These are phyloP conservation scores for Anacardium occidentale DNA, from an alignment of 345 rosid genomes.

Conservation along the genomic window DNA sequence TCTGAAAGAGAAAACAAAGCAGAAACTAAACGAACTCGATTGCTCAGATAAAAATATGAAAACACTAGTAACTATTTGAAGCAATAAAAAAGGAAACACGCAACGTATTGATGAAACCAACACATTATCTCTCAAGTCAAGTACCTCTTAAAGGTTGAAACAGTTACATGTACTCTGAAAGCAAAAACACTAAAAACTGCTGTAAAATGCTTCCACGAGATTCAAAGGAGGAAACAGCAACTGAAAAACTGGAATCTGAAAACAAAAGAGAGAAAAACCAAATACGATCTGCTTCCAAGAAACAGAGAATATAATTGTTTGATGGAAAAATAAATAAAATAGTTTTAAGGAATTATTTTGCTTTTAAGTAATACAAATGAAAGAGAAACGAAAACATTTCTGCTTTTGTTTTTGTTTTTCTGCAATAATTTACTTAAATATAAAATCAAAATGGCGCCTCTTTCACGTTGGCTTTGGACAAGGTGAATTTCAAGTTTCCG, in stretches of 20 bases:
- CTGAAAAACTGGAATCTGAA: constrained; percentile 11
- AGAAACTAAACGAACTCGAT: neutral
- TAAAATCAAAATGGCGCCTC: constrained; percentile 19
- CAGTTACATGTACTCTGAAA: constrained; percentile 20
- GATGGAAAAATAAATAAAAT: no score
- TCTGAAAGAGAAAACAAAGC: neutral
- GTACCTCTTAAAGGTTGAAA: constrained; percentile 12
- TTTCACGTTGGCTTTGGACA: neutral
- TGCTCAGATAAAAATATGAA: constrained; percentile 1
- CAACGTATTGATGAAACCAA: constrained; percentile 15
- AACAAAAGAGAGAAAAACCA: neutral
- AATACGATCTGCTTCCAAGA: constrained; percentile 8
- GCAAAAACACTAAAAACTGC: neutral
- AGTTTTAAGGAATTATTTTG: no score
- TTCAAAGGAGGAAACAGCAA: constrained; percentile 2
- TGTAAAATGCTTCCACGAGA: neutral
- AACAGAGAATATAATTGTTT: neutral
- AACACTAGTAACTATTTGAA: neutral
- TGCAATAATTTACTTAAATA: neutral
- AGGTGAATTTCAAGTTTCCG: neutral
- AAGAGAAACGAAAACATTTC: constrained; percentile 8
- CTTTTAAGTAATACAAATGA: neutral
- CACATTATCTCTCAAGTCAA: neutral
- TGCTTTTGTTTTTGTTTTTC: neutral
- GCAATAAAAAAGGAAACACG: neutral